Percentiles rank a stretch among this genome's conserved stretches.
These are phyloP conservation scores for Trichosanthes truncata DNA, from an alignment of 306 rosid genomes.

Conservation along the genomic window DNA sequence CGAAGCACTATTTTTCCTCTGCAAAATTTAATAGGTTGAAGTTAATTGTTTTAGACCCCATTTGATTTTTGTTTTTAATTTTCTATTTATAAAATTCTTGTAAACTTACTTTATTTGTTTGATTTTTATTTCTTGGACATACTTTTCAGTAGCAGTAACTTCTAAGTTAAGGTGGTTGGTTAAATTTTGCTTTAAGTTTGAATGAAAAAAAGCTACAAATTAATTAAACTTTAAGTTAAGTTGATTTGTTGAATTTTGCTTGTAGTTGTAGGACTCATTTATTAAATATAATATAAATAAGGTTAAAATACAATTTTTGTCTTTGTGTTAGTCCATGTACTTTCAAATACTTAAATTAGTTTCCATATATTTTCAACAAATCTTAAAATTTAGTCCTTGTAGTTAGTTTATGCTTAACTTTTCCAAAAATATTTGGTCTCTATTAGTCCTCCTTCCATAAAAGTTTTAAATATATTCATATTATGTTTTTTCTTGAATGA, in stretches of 20 bases:
- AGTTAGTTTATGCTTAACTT: no score
- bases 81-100: not conserved
- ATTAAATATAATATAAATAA: not conserved
- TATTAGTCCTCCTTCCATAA: no score
- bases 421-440: no score
- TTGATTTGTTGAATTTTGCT: not conserved
- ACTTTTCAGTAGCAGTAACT: not conserved
- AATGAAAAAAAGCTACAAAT: not conserved
- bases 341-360: no score
- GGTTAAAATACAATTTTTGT: no score
- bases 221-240: not conserved
- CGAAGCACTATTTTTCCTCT: not conserved
- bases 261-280: not conserved
- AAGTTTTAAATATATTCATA: no score
- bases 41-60: not conserved
- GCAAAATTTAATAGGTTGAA: not conserved
- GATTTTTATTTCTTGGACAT: not conserved
- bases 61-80: not conserved
- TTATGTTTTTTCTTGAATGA: no score
- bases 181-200: not conserved
- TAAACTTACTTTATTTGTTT: not conserved
- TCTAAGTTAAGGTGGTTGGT: not conserved
- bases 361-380: no score
- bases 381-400: no score
- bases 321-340: no score